Evolutionary conservation across 208 protist species (phyloP).

Genomic region (Wallacemonas collosoma): DNA sequence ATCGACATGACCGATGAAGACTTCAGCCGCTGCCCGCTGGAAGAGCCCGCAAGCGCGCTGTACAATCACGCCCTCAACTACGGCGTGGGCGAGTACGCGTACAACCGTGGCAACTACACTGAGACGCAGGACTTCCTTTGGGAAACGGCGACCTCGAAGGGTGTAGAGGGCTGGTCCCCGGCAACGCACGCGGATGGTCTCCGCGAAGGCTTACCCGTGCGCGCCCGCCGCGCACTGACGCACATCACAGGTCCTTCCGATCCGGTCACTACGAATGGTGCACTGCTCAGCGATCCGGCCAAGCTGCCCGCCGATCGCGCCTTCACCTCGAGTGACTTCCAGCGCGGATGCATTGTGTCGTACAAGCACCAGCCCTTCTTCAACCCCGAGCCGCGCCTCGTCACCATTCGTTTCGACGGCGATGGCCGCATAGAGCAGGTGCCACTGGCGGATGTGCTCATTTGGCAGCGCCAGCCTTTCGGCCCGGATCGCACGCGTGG

Average conservation of each 20-base stretch:
- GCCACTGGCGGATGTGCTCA: constrained; percentile 69
- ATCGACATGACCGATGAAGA: constrained; percentile 70
- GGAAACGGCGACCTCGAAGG: constrained; percentile 70
- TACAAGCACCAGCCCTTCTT: constrained; percentile 84
- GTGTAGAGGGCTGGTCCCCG: constrained; percentile 85
- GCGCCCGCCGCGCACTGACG: constrained; percentile 57
- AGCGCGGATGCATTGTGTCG: constrained; percentile 68
- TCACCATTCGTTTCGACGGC: constrained; percentile 66
- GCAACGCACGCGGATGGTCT: constrained; percentile 86
- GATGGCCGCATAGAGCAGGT: constrained; percentile 59
- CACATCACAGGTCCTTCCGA: background rate
- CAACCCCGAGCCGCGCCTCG: constrained; percentile 82
- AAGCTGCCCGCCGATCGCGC: background rate
- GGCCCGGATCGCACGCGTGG: constrained; percentile 85
- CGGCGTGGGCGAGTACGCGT: constrained; percentile 74
- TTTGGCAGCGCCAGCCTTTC: constrained; percentile 86
- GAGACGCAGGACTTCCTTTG: constrained; percentile 90
- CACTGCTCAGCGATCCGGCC: constrained; percentile 8
- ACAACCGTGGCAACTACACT: constrained; percentile 90
- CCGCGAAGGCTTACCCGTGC: constrained; percentile 63
- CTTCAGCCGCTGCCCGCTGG: constrained; percentile 65
- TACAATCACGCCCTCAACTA: constrained; percentile 84
- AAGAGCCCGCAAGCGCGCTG: constrained; percentile 47
- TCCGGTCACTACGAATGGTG: constrained; percentile 3
- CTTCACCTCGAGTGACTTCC: constrained; percentile 42